These are phyloP conservation scores for Porcisia deanei DNA, from an alignment of 208 protist genomes.

Conservation along the genomic window DNA sequence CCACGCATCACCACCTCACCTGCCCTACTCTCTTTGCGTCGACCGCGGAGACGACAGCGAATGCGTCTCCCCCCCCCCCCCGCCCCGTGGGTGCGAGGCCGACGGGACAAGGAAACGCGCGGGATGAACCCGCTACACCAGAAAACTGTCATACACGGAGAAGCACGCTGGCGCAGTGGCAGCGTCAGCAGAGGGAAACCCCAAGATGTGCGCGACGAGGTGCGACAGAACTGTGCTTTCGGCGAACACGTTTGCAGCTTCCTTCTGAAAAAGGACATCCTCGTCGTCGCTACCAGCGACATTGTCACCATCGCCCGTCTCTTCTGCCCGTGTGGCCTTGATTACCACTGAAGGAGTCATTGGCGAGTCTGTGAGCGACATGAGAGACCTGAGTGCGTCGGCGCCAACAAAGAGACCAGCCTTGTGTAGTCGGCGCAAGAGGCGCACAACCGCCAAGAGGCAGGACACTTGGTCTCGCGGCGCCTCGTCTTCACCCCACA, in stretches of 20 bases:
- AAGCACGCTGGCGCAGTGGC: slow-evolving; percentile 3
- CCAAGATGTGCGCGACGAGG: slow-evolving; percentile 40
- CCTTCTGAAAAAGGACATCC: slow-evolving; percentile 87
- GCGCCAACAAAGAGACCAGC: slow-evolving; percentile 10
- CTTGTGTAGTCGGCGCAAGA: slow-evolving; percentile 25
- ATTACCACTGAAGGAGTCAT: not conserved
- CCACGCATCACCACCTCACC: not conserved
- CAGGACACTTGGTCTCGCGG: slow-evolving; percentile 61
- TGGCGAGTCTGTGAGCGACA: not conserved
- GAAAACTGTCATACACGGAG: slow-evolving; percentile 15
- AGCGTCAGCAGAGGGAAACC: not conserved
- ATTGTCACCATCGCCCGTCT: slow-evolving; percentile 10
- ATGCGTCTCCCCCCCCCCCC: not conserved
- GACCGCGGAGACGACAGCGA: too few relatives aligned
- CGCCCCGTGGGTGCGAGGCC: not conserved
- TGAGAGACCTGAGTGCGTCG: not conserved
- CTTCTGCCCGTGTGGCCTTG: not conserved
- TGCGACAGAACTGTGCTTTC: slow-evolving; percentile 59
- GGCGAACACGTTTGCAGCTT: slow-evolving; percentile 86
- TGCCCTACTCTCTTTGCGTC: not conserved
- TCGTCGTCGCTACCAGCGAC: slow-evolving; percentile 29
- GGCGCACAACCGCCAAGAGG: slow-evolving; percentile 48
- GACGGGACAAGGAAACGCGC: not conserved
- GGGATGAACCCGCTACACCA: not conserved
- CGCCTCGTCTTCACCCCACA: slow-evolving; percentile 21